A percentile compares a stretch with the other conserved stretches of the same genome.
Conservation (phyloP, 352 stramenopile species). For the Pythium angustatum region DNA sequence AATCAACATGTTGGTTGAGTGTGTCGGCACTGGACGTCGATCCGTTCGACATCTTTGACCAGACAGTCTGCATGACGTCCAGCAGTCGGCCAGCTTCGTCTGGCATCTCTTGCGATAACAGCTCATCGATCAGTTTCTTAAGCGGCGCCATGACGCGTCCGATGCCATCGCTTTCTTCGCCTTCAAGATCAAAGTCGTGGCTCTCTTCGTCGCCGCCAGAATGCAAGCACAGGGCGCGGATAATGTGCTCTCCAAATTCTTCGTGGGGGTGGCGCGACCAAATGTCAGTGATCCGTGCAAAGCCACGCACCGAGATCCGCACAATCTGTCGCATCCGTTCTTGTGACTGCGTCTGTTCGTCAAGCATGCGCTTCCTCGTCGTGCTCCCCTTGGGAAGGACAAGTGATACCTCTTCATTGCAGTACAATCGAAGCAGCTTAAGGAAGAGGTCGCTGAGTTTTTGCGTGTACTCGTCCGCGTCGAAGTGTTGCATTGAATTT, state of each 20-base stretch:
- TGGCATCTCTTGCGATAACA: slow-evolving; percentile 18
- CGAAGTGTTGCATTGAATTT: slow-evolving; percentile 14
- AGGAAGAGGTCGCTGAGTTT: slow-evolving; percentile 11
- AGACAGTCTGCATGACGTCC: slow-evolving; percentile 24
- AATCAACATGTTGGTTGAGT: slow-evolving; percentile 16
- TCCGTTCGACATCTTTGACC: slow-evolving; percentile 3
- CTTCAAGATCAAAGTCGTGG: slow-evolving; percentile 22
- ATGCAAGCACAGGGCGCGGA: slow-evolving; percentile 11
- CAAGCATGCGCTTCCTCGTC: background rate
- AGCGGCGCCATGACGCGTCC: slow-evolving; percentile 13
- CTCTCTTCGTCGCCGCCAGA: slow-evolving; percentile 2
- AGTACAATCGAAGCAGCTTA: slow-evolving; percentile 9
- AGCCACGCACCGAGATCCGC: background rate
- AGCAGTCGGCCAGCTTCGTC: slow-evolving; percentile 20
- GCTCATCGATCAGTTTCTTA: slow-evolving; percentile 15
- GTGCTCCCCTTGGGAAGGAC: slow-evolving; percentile 7
- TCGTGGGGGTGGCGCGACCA: slow-evolving; percentile 16
- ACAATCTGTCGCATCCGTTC: slow-evolving; percentile 20
- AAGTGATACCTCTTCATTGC: slow-evolving; percentile 19
- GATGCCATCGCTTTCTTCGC: slow-evolving; percentile 21
- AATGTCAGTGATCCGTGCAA: slow-evolving; percentile 18
- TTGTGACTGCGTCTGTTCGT: background rate
- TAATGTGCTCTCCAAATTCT: slow-evolving; percentile 23
- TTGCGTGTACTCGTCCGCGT: slow-evolving; percentile 23
- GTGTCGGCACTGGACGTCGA: background rate